A percentile compares a stretch with the other conserved stretches of the same genome.
These are phyloP conservation scores for Malus hybrid DNA, from an alignment of 331 rosid species.

Conservation along the genomic window DNA sequence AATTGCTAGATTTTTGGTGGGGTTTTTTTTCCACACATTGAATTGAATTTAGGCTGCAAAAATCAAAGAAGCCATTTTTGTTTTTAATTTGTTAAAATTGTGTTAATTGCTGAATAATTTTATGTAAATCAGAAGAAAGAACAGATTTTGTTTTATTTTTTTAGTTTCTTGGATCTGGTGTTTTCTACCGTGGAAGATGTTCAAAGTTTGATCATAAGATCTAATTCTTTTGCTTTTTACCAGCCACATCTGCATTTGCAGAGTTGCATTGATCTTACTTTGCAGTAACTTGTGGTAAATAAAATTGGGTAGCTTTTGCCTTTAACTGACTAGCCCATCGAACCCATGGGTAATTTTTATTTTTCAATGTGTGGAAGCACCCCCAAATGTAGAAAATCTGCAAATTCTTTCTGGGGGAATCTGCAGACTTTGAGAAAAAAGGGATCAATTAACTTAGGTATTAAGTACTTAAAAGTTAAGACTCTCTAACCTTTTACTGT, in stretches of 20 bases:
- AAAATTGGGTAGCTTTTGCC: not conserved
- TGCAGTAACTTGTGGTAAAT: not conserved
- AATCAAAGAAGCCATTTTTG: conserved; percentile 32
- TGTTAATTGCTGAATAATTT: conserved; percentile 26
- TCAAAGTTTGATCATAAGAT: not conserved
- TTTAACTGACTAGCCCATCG: not conserved
- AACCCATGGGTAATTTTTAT: not conserved
- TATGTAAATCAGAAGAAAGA: conserved; percentile 22
- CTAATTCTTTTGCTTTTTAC: not conserved
- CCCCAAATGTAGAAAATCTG: not conserved
- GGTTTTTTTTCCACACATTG: conserved; percentile 43
- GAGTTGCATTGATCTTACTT: not conserved
- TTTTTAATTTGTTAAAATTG: conserved; percentile 21
- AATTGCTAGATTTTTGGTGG: conserved; percentile 38
- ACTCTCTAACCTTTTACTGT: too few relatives aligned
- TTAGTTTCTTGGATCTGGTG: conserved; percentile 10
- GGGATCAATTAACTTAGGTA: not conserved
- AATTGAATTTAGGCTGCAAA: conserved; percentile 57
- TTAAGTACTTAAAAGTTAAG: too few relatives aligned
- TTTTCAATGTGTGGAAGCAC: not conserved
- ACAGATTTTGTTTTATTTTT: not conserved
- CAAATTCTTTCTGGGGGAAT: not conserved
- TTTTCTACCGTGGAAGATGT: not conserved
- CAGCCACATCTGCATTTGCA: not conserved
- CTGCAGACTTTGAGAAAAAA: not conserved